These are phyloP conservation scores for Ustilago hordei DNA, from an alignment of 1,284 basidiomycete species.

Conservation along the genomic window DNA sequence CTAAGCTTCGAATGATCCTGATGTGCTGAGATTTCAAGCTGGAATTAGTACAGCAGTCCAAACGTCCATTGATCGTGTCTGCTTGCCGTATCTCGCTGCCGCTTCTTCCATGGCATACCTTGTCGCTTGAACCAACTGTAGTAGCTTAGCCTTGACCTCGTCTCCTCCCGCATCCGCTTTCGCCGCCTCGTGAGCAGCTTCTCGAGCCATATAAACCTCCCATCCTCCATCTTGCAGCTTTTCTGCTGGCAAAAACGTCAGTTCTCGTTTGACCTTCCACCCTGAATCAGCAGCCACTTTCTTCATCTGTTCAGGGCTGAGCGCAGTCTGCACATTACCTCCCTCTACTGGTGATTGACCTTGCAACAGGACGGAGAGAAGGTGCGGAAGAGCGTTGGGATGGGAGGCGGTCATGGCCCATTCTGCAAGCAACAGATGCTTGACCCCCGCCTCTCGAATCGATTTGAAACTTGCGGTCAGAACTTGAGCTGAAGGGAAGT, in stretches of 20 bases:
- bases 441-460: constrained; percentile 22
- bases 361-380: constrained; percentile 29
- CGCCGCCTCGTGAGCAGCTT: constrained; percentile 10
- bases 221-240: constrained; percentile 30
- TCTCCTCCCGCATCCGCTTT: not conserved
- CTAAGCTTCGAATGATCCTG: too few relatives aligned
- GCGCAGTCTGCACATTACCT: constrained; percentile 16
- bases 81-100: constrained; percentile 1
- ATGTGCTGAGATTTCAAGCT: not conserved
- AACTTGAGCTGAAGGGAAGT: constrained; percentile 19
- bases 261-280: constrained; percentile 17
- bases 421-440: constrained; percentile 31
- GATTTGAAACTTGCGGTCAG: constrained; percentile 15
- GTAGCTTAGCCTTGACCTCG: constrained; percentile 5
- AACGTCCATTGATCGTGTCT: constrained; percentile 31
- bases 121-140: constrained; percentile 23
- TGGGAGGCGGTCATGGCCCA: constrained; percentile 35
- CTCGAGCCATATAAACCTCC: constrained; percentile 26
- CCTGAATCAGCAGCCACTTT: constrained; percentile 13
- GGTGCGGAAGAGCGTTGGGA: constrained; percentile 24
- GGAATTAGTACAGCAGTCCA: constrained; percentile 35
- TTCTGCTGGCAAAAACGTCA: constrained; percentile 17
- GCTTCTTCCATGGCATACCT: constrained; percentile 28
- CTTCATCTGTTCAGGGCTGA: constrained; percentile 26
- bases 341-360: constrained; percentile 18